These are phyloP conservation scores for Metschnikowia rubicola DNA, from an alignment of 805 yeast genomes.

Conservation along the genomic window DNA sequence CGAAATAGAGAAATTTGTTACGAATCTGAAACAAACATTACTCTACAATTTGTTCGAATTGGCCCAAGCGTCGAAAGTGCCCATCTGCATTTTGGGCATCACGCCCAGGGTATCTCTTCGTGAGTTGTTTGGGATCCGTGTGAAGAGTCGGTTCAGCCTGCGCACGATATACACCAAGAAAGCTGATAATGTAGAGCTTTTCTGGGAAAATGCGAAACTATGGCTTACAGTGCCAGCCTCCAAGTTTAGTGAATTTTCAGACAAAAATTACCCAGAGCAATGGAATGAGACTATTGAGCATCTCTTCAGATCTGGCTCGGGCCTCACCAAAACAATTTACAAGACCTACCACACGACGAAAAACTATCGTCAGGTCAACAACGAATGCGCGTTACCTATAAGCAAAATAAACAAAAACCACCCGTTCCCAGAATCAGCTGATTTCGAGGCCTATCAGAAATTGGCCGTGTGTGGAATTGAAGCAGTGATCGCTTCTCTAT, in stretches of 20 bases:
- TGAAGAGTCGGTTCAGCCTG: constrained; percentile 84
- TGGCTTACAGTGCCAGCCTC: constrained; percentile 29
- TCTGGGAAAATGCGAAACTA: constrained; percentile 45
- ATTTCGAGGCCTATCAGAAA: constrained; percentile 23
- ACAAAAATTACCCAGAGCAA: constrained; percentile 22
- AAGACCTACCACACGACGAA: constrained; percentile 56
- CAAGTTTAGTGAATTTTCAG: constrained; percentile 16
- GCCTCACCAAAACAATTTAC: constrained; percentile 13
- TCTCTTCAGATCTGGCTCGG: constrained; percentile 12
- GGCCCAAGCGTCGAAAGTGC: constrained; percentile 65
- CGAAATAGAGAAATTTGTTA: constrained; percentile 77
- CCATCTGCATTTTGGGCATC: constrained; percentile 78
- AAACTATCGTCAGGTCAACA: constrained; percentile 50
- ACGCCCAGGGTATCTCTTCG: constrained; percentile 72
- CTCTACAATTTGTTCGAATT: constrained; percentile 85
- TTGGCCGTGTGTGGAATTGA: constrained; percentile 18
- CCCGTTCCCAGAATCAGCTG: constrained; percentile 27
- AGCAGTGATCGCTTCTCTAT: constrained; percentile 37
- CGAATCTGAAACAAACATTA: constrained; percentile 71
- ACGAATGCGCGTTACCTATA: constrained; percentile 41
- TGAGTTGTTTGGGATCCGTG: constrained; percentile 86
- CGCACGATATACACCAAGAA: constrained; percentile 61
- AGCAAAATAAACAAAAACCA: constrained; percentile 20
- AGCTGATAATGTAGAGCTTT: constrained; percentile 45
- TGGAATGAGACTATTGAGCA: constrained; percentile 46